Conservation (phyloP, 1,284 basidiomycete genomes). For the Ustilago nuda region DNA sequence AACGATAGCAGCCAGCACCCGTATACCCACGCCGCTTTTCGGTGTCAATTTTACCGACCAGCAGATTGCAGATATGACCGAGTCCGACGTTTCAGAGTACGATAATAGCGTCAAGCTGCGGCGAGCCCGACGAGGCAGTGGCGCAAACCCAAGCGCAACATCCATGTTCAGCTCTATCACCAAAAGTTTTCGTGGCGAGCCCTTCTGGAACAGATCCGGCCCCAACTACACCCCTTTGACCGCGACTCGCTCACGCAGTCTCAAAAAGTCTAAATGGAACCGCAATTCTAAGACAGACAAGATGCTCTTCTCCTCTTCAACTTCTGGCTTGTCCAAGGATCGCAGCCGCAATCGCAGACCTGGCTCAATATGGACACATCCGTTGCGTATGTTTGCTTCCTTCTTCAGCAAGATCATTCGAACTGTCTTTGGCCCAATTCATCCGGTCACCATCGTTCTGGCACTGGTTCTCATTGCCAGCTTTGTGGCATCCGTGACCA, state of each 20-base stretch:
- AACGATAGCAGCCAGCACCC: conserved; percentile 5
- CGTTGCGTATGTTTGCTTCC: conserved; percentile 32
- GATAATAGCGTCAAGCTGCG: conserved; percentile 46
- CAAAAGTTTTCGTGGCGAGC: conserved; percentile 32
- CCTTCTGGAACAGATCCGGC: conserved; percentile 44
- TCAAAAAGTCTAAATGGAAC: conserved; percentile 46
- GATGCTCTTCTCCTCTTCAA: conserved; percentile 26
- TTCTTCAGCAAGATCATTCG: conserved; percentile 50
- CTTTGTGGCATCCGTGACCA: conserved; percentile 58
- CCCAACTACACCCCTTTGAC: conserved; percentile 21
- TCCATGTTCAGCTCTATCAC: conserved; percentile 45
- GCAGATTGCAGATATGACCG: conserved; percentile 52
- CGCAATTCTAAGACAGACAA: conserved; percentile 45
- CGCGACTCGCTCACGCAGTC: conserved; percentile 34
- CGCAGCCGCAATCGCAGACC: conserved; percentile 29
- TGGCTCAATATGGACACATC: conserved; percentile 31
- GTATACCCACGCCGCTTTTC: conserved; percentile 45
- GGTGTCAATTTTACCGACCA: conserved; percentile 43
- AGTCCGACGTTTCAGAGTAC: conserved; percentile 53
- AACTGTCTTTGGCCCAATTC: conserved; percentile 53
- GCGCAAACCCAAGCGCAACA: conserved; percentile 11
- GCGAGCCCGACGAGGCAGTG: conserved; percentile 29
- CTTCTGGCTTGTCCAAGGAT: conserved; percentile 23
- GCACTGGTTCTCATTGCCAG: conserved; percentile 55
- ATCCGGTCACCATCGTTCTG: conserved; percentile 54